A percentile compares a stretch with the other conserved stretches of the same genome.
Conservation (phyloP, 192 early-diverging fungal species). For the Coemansia sp. region DNA sequence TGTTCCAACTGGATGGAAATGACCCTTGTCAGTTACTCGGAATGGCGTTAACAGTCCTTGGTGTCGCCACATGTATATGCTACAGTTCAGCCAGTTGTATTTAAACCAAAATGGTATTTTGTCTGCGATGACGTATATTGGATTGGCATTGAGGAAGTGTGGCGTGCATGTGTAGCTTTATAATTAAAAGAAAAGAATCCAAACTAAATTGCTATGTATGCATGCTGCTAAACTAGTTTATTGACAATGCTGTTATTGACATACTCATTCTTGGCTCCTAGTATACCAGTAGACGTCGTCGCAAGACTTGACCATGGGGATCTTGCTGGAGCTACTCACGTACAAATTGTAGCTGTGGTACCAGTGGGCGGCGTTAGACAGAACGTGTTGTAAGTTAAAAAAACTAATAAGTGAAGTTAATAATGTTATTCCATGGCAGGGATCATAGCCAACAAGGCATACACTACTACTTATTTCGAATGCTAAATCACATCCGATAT, state of each 20-base stretch:
- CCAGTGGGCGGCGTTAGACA: slow-evolving; percentile 11
- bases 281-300: slow-evolving; percentile 10
- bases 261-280: slow-evolving; percentile 23
- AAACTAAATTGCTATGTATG: slow-evolving; percentile 74
- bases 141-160: not conserved
- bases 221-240: slow-evolving; percentile 87
- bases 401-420: no score
- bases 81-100: not conserved
- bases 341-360: slow-evolving; percentile 25
- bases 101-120: not conserved
- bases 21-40: no score
- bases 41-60: not conserved
- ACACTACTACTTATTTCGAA: no score
- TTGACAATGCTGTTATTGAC: slow-evolving; percentile 78
- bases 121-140: not conserved
- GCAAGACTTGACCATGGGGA: slow-evolving; percentile 28
- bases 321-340: slow-evolving; percentile 8
- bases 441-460: no score
- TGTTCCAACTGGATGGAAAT: not conserved
- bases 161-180: not conserved
- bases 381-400: no score
- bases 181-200: no score
- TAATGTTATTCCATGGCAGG: no score
- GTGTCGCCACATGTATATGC: not conserved
- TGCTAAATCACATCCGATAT: no score